phyloP scores from a whole-genome alignment of 352 stramenopile species.

The Achlya hypogyna region DNA sequence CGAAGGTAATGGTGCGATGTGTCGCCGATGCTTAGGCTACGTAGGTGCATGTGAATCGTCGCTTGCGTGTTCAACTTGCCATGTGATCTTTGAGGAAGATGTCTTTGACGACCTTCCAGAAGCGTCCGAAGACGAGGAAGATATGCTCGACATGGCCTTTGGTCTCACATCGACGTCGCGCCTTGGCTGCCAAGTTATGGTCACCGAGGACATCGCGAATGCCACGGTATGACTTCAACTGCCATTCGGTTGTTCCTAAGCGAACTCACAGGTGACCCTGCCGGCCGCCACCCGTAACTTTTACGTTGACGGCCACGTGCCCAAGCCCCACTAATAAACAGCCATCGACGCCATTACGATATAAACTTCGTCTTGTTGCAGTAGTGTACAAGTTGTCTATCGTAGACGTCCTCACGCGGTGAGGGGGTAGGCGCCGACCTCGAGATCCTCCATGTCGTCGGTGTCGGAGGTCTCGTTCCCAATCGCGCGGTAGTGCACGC shows the following conservation, averaged over 20 bases:
- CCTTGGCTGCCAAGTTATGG: constrained; percentile 86
- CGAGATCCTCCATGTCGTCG: too few relatives aligned
- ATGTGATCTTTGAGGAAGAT: constrained; percentile 92
- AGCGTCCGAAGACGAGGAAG: constrained; percentile 95
- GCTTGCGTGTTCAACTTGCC: constrained; percentile 97
- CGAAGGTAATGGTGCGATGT: constrained; percentile 47
- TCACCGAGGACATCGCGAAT: constrained; percentile 87
- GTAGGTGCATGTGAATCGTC: constrained; percentile 88
- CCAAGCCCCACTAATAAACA: constrained; percentile 91
- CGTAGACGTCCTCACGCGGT: too few relatives aligned
- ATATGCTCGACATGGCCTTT: constrained; percentile 99
- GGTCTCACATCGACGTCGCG: constrained; percentile 93
- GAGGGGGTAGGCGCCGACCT: too few relatives aligned
- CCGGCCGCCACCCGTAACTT: constrained; percentile 97
- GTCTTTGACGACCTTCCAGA: constrained; percentile 89
- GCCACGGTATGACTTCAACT: constrained; percentile 27
- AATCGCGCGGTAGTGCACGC: too few relatives aligned
- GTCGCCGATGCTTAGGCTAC: constrained; percentile 22
- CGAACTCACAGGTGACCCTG: constrained; percentile 73
- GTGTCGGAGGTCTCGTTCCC: too few relatives aligned
- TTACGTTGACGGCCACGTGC: constrained; percentile 98
- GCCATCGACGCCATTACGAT: too few relatives aligned
- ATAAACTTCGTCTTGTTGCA: too few relatives aligned
- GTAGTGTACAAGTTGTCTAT: too few relatives aligned
- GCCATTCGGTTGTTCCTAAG: constrained; percentile 26